phyloP scores from a whole-genome alignment of 176 grass and related monocot species.

The Oryza meyeriana region DNA sequence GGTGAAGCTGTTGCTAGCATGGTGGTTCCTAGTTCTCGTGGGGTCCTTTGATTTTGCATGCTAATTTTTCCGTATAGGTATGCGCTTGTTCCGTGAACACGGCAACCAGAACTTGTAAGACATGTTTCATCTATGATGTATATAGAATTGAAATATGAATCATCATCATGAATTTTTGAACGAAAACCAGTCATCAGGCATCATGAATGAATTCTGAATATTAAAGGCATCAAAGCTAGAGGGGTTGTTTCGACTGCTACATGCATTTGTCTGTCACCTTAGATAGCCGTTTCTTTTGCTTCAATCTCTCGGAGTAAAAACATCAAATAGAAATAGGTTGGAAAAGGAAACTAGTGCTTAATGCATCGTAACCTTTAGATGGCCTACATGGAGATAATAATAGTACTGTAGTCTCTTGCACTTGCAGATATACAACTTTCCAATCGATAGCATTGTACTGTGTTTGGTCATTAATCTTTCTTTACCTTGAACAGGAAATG shows the following conservation, averaged over 20 bases:
- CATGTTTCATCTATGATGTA: not conserved
- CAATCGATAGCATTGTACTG: not conserved
- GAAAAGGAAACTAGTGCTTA: not conserved
- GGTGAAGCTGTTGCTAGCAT: not conserved
- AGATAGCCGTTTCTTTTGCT: not conserved
- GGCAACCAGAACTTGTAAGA: not conserved
- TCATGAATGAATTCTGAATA: not conserved
- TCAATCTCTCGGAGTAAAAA: not conserved
- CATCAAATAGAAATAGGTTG: not conserved
- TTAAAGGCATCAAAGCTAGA: not conserved
- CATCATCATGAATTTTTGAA: not conserved
- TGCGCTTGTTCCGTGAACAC: not conserved
- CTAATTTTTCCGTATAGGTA: not conserved
- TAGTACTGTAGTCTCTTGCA: not conserved
- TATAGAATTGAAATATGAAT: not conserved
- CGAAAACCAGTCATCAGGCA: not conserved
- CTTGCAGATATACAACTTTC: not conserved
- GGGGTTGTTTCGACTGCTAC: not conserved
- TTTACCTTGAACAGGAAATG: conserved; percentile 55
- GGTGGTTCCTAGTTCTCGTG: not conserved
- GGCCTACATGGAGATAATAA: not conserved
- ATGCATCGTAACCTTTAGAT: not conserved
- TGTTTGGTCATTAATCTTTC: not conserved
- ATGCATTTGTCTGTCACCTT: not conserved
- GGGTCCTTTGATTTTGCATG: not conserved